phyloP scores from a whole-genome alignment of 2,329 filamentous ascomycete species.

The Nigrospora sphaerica region DNA sequence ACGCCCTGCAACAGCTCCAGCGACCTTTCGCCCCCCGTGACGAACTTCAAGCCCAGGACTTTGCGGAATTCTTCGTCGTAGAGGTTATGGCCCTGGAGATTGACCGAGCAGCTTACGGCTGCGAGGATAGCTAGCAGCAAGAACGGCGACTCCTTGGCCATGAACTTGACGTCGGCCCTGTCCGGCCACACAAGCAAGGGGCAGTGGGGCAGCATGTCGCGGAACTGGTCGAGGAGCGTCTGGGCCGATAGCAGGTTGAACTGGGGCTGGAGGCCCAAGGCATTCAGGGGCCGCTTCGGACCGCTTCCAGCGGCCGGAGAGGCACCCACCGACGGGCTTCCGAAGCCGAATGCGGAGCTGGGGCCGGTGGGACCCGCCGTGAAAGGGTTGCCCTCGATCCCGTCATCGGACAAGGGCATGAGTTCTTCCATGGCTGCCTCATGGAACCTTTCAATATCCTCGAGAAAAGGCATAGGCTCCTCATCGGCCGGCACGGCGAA shows the following conservation, averaged over 20 bases:
- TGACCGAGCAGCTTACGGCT: slow-evolving; percentile 37
- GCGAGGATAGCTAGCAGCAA: slow-evolving; percentile 47
- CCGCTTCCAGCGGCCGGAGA: slow-evolving; percentile 19
- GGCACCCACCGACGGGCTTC: slow-evolving; percentile 15
- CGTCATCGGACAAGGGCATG: slow-evolving; percentile 19
- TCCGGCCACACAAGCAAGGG: slow-evolving; percentile 34
- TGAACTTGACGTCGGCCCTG: slow-evolving; percentile 31
- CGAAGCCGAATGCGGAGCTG: slow-evolving; percentile 10
- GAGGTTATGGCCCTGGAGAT: slow-evolving; percentile 42
- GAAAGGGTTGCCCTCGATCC: slow-evolving; percentile 12
- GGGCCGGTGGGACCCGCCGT: slow-evolving; percentile 3
- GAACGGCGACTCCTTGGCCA: slow-evolving; percentile 42
- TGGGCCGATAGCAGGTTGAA: slow-evolving; percentile 49
- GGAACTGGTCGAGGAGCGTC: slow-evolving; percentile 35
- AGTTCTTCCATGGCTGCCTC: slow-evolving; percentile 32
- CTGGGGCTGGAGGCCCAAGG: slow-evolving; percentile 38
- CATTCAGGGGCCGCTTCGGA: slow-evolving; percentile 24
- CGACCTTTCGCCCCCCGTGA: slow-evolving; percentile 48
- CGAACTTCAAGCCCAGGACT: slow-evolving; percentile 47
- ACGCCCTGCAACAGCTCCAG: slow-evolving; percentile 51
- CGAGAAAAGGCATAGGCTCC: slow-evolving; percentile 31
- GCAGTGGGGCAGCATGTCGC: slow-evolving; percentile 32
- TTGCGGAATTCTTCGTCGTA: slow-evolving; percentile 54
- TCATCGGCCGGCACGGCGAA: slow-evolving; percentile 35
- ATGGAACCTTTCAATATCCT: slow-evolving; percentile 35